Evolutionary conservation across 768 basidiomycete genomes (phyloP).

Genomic region (Cantharellus cinnabarinus): DNA sequence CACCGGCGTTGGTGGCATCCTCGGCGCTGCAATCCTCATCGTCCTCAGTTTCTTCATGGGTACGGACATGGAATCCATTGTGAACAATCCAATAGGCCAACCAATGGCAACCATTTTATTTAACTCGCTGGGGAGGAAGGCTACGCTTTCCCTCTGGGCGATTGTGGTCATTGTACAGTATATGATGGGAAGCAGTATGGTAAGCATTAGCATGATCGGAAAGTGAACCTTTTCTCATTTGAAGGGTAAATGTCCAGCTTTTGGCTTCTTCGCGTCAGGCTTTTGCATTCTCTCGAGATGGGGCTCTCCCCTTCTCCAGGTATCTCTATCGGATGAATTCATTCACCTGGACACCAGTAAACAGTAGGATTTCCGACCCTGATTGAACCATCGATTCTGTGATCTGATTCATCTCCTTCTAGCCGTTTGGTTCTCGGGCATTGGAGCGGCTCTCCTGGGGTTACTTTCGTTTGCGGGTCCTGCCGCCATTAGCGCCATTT

Average conservation of each 20-base stretch:
- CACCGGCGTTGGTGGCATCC: conserved; percentile 30
- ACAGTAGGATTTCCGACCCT: conserved; percentile 14
- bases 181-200: conserved; percentile 42
- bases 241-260: not conserved
- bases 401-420: not conserved
- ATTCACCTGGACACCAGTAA: conserved; percentile 33
- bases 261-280: conserved; percentile 39
- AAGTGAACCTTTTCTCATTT: not conserved
- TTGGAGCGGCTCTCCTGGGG: conserved; percentile 25
- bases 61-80: conserved; percentile 24
- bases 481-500: conserved; percentile 37
- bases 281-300: conserved; percentile 52
- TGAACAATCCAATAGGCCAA: conserved; percentile 22
- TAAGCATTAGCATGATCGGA: conserved; percentile 7
- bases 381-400: not conserved
- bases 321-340: conserved; percentile 39
- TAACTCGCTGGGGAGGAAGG: conserved; percentile 27
- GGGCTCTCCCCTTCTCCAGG: conserved; percentile 41
- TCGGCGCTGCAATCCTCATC: conserved; percentile 30
- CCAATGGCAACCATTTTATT: conserved; percentile 34
- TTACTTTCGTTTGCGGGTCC: conserved; percentile 34
- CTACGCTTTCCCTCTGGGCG: conserved; percentile 34
- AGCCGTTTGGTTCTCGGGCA: conserved; percentile 32
- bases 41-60: conserved; percentile 47
- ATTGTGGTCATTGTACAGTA: conserved; percentile 32